Evolutionary conservation across 169 alveolate genomes (phyloP).

Genomic region (Blepharisma undulans): DNA sequence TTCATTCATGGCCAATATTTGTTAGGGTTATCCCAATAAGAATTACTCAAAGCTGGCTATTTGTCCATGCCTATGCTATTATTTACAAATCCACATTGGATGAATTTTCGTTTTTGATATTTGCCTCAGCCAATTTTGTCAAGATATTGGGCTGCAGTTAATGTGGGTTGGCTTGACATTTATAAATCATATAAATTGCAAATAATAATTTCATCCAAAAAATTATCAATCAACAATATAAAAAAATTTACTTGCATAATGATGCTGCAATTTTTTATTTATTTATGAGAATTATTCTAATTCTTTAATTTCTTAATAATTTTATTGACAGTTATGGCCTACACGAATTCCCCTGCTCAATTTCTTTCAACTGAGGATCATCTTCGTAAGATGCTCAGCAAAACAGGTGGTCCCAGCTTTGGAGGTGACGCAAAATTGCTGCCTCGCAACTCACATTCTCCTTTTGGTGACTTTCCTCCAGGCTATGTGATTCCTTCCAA

Average conservation of each 20-base stretch:
- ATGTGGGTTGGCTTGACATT: background rate
- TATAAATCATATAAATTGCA: background rate
- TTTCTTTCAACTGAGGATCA: slow-evolving; percentile 52
- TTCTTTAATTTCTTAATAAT: background rate
- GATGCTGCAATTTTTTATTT: too few species aligned
- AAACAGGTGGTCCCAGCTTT: slow-evolving; percentile 62
- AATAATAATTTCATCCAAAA: background rate
- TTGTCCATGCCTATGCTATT: background rate
- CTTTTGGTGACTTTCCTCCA: slow-evolving; percentile 92
- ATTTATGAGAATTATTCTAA: background rate
- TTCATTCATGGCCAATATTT: slow-evolving; percentile 7
- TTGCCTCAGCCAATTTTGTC: slow-evolving; percentile 29
- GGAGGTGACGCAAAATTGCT: slow-evolving; percentile 72
- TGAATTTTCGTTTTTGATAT: background rate
- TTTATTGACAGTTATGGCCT: slow-evolving; percentile 12
- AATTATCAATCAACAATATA: too few species aligned
- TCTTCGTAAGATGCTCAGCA: slow-evolving; percentile 63
- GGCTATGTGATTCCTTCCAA: slow-evolving; percentile 75
- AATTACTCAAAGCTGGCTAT: background rate
- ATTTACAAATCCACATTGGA: background rate
- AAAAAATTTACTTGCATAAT: too few species aligned
- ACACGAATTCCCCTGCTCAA: slow-evolving; percentile 23
- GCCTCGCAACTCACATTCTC: slow-evolving; percentile 82
- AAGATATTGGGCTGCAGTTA: background rate
- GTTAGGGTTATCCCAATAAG: background rate